A percentile compares a stretch with the other conserved stretches of the same genome.
Evolutionary conservation across 2,329 filamentous ascomycete genomes (phyloP).

Genomic region (Dothidotthia symphoricarpi): DNA sequence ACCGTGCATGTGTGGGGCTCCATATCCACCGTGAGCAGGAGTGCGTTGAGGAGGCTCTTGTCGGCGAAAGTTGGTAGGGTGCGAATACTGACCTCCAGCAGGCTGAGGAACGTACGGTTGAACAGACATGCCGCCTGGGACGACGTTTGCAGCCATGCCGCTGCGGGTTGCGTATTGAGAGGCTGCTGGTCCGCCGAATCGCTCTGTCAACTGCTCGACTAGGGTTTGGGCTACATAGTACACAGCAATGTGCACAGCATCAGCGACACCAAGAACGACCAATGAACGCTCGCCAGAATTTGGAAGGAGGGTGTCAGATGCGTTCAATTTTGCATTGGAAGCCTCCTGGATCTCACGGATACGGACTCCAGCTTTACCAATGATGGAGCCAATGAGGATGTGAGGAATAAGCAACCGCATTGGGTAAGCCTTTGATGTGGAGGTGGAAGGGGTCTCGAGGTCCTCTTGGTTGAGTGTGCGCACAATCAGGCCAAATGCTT

Average conservation of each 20-base stretch:
- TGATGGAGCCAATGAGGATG: slow-evolving; percentile 96
- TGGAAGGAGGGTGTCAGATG: slow-evolving; percentile 90
- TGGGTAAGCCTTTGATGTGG: slow-evolving; percentile 95
- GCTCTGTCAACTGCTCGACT: slow-evolving; percentile 93
- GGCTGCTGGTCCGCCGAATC: slow-evolving; percentile 90
- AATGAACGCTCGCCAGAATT: slow-evolving; percentile 96
- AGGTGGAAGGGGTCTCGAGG: slow-evolving; percentile 79
- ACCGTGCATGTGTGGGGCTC: slow-evolving; percentile 68
- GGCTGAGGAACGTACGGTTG: slow-evolving; percentile 97
- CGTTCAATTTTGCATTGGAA: slow-evolving; percentile 92
- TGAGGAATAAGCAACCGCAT: slow-evolving; percentile 93
- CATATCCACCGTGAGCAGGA: slow-evolving; percentile 68
- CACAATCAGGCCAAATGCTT: slow-evolving; percentile 98
- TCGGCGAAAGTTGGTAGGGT: slow-evolving; percentile 81
- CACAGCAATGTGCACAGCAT: slow-evolving; percentile 97
- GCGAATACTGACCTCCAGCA: slow-evolving; percentile 87
- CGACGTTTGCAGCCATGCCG: slow-evolving; percentile 86
- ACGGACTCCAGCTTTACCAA: slow-evolving; percentile 91
- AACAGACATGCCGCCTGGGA: slow-evolving; percentile 97
- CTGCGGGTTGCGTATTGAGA: slow-evolving; percentile 97
- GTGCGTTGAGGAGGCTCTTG: slow-evolving; percentile 66
- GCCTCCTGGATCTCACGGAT: slow-evolving; percentile 99
- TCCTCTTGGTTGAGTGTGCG: slow-evolving; percentile 97
- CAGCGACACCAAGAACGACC: slow-evolving; percentile 94
- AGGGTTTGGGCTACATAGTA: slow-evolving; percentile 99